phyloP scores from a whole-genome alignment of 2,329 filamentous ascomycete genomes.

The Aureobasidium sp. region DNA sequence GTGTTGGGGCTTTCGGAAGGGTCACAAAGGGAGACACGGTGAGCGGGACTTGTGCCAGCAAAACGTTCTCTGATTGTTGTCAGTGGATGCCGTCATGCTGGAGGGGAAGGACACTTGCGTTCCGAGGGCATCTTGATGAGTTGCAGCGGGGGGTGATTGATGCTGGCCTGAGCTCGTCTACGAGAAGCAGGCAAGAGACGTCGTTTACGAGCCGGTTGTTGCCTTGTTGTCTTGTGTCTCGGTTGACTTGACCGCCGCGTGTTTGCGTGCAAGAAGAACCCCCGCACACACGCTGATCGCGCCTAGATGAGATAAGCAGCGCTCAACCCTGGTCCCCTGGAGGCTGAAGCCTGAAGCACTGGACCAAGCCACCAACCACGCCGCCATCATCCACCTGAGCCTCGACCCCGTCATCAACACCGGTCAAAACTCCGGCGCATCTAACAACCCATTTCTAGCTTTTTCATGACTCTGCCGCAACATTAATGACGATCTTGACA shows the following conservation, averaged over 20 bases:
- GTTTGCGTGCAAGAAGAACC: neutral
- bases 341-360: no score
- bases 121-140: slow-evolving; percentile 1
- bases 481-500: no score
- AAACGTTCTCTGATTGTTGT: slow-evolving; percentile 50
- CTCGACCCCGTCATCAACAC: no score
- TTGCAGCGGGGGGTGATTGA: neutral
- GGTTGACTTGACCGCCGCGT: neutral
- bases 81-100: neutral
- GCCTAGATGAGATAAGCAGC: no score
- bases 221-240: neutral
- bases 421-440: no score
- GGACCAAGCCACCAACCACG: no score
- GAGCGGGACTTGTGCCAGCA: slow-evolving; percentile 85
- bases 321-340: no score
- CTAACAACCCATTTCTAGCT: no score
- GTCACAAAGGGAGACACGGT: slow-evolving; percentile 92
- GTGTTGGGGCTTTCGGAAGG: slow-evolving; percentile 79
- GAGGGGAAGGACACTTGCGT: neutral
- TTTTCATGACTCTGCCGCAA: no score
- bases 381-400: no score
- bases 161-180: neutral
- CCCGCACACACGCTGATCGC: neutral
- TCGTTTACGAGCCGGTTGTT: neutral
- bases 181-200: neutral